A percentile compares a stretch with the other conserved stretches of the same genome.
phyloP scores from a whole-genome alignment of 1,284 basidiomycete genomes.

The Coriolopsis trogii region DNA sequence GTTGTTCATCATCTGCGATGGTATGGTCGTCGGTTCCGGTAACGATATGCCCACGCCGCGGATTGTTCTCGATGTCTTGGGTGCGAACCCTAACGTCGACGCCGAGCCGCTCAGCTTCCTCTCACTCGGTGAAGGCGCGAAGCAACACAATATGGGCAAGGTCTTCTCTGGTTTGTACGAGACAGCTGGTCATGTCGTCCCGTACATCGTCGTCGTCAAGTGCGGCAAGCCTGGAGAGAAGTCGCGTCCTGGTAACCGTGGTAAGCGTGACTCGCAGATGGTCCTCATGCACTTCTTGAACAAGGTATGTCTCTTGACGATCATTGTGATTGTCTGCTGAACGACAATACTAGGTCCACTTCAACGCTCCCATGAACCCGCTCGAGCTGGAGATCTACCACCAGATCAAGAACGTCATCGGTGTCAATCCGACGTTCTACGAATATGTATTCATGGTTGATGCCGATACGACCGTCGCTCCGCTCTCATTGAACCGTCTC shows the following conservation, averaged over 20 bases:
- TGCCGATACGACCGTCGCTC: conserved; percentile 94
- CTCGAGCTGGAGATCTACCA: conserved; percentile 98
- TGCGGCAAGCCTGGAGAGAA: conserved; percentile 96
- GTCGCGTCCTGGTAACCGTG: conserved; percentile 91
- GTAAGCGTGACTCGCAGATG: conserved; percentile 97
- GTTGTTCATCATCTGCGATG: conserved; percentile 94
- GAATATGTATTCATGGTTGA: conserved; percentile 98
- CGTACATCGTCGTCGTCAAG: conserved; percentile 96
- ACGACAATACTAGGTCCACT: conserved; percentile 76
- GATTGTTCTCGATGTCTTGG: conserved; percentile 96
- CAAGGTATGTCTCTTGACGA: conserved; percentile 55
- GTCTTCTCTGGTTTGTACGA: conserved; percentile 97
- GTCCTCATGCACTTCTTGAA: conserved; percentile 97
- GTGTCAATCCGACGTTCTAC: conserved; percentile 98
- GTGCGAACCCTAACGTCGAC: conserved; percentile 90
- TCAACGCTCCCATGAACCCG: conserved; percentile 95
- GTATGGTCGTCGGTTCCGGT: conserved; percentile 97
- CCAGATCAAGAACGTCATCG: conserved; percentile 99
- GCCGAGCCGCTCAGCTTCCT: conserved; percentile 95
- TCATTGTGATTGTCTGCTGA: background rate
- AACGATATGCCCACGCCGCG: conserved; percentile 91
- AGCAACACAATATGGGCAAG: conserved; percentile 99
- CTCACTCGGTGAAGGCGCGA: conserved; percentile 91
- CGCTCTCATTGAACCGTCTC: conserved; percentile 84
- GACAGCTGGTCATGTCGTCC: conserved; percentile 92